Base-by-base conservation (phyloP, 495 filamentous ascomycete genomes). In the Neurospora tetrasperma region DNA sequence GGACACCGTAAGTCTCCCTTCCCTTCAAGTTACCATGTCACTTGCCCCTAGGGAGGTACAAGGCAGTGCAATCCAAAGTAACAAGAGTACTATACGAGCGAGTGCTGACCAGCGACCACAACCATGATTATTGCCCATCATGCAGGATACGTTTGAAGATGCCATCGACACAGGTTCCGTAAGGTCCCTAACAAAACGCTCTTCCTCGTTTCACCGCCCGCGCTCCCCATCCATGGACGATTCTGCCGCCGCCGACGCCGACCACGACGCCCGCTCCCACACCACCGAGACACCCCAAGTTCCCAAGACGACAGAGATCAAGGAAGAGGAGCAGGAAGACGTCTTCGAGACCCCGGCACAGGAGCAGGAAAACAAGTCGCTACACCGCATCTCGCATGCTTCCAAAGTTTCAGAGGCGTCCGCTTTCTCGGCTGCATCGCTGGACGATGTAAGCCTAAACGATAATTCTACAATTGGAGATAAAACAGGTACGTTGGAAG, bases 111-210 rank as follows among this genome's bases (percentile, higher is more conserved):
- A 71, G 69, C 14, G 42, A 42, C 39, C 9, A 40, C 70, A 59
- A 35, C 42, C n/a, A 11, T 48, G 27, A 31, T 31, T 31, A 31
- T 31, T 31, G 27, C 27, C 27, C 54, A 38, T 18, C 14, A 66
- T 75, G 68, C 80, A 93, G 91, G 92, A 94, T 73, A 89, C 89
- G 27, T 94, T 93, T 72, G 91, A 93, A 78, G 91, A 95, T 83
- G 91, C 91, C 72, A 83, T 88, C 75, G 92, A 93, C 81, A 85
- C 82, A 18, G 79, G 80, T 69, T 85, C 83, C 48, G 76, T 84
- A 35, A 80, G 85, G 54, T 85, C 85, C 10, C 76, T 86, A 74
- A 86, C 84, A 78, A 84, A 81, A 77, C 79, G 81, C 87, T 77
- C 85, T 84, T 83, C 83, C 54, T 80, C 85, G 74, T 74, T 77